Conservation (phyloP, 2,329 filamentous ascomycete genomes). For the Sclerotinia nivalis region DNA sequence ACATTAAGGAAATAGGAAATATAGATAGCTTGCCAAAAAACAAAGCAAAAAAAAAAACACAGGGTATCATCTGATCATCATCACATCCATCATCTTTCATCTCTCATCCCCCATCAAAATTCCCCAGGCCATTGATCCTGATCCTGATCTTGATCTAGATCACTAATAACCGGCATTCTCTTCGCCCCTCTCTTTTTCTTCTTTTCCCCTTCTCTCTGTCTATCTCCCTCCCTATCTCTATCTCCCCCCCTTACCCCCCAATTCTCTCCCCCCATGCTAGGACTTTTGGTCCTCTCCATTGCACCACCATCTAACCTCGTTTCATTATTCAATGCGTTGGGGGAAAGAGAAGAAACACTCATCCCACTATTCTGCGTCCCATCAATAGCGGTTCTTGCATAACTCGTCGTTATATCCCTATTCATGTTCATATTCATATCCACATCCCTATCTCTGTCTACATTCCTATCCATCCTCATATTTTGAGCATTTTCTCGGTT, state of each 20-base stretch:
- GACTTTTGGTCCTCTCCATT: not conserved
- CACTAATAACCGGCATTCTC: conserved; percentile 3
- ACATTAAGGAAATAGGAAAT: not conserved
- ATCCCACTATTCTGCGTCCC: conserved; percentile 15
- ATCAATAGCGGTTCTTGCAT: conserved; percentile 3
- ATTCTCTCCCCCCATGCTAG: not conserved
- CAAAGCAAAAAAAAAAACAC: too few relatives aligned
- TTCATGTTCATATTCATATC: too few relatives aligned
- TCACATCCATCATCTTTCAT: not conserved
- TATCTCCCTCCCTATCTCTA: not conserved
- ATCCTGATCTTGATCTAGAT: conserved; percentile 5
- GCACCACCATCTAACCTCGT: not conserved
- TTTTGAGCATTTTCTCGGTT: not conserved
- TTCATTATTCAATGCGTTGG: not conserved
- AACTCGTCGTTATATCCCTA: not conserved
- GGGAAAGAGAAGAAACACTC: not conserved
- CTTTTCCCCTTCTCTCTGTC: not conserved
- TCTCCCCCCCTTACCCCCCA: not conserved
- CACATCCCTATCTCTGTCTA: not conserved
- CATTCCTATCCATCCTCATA: not conserved
- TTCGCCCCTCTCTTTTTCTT: not conserved
- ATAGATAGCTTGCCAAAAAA: not conserved
- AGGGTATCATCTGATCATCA: not conserved
- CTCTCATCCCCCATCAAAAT: not conserved
- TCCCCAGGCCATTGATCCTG: conserved; percentile 16